Conservation (phyloP, 2,329 filamentous ascomycete species). For the Chaetomium sp. region DNA sequence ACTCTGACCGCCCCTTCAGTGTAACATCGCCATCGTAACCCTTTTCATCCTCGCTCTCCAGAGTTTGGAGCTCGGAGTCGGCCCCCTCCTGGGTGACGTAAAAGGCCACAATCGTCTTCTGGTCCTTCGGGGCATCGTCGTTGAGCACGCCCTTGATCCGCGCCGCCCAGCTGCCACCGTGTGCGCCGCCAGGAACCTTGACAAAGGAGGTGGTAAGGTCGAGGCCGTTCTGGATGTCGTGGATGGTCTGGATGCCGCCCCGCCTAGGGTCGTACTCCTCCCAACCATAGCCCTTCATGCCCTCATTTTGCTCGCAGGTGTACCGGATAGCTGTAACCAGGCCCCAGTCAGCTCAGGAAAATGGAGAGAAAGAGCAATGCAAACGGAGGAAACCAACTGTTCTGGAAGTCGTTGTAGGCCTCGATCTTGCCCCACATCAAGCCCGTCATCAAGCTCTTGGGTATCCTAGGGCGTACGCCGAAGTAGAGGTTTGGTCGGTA, state of each 20-base stretch:
- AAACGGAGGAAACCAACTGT: conserved; percentile 58
- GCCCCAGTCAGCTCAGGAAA: not conserved
- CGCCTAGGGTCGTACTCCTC: conserved; percentile 90
- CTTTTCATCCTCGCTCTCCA: conserved; percentile 49
- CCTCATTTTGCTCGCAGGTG: conserved; percentile 93
- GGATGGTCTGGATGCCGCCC: conserved; percentile 86
- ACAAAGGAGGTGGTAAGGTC: conserved; percentile 93
- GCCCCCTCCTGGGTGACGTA: conserved; percentile 82
- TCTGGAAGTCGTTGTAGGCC: conserved; percentile 71
- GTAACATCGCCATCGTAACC: conserved; percentile 64
- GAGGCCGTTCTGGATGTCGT: conserved; percentile 83
- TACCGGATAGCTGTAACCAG: conserved; percentile 73
- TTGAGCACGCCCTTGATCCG: conserved; percentile 81
- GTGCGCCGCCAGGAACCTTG: conserved; percentile 81
- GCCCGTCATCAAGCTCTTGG: conserved; percentile 77
- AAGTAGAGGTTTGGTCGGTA: conserved; percentile 95
- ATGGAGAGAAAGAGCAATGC: too few species aligned
- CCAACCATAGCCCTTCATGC: conserved; percentile 96
- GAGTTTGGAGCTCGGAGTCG: conserved; percentile 63
- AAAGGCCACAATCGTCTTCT: conserved; percentile 79
- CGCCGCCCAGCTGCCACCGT: conserved; percentile 91
- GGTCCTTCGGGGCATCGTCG: conserved; percentile 64
- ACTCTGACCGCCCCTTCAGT: conserved; percentile 68
- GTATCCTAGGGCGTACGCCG: conserved; percentile 79
- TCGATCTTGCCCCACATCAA: conserved; percentile 90